A percentile compares a stretch with the other conserved stretches of the same genome.
phyloP scores from a whole-genome alignment of 345 rosid genomes.

The Boechera stricta region DNA sequence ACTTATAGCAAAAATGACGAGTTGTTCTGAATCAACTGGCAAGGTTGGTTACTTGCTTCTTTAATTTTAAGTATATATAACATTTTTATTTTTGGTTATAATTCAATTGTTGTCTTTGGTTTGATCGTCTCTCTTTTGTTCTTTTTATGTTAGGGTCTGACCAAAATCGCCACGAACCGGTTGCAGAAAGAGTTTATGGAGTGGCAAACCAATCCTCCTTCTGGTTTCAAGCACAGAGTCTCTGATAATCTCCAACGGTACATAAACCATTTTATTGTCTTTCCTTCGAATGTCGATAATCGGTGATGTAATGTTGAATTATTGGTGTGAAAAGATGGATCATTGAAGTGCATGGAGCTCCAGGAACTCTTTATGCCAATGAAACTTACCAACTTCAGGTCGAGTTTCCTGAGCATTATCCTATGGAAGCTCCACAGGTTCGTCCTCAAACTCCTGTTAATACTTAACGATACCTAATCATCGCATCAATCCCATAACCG shows the following conservation, averaged over 20 bases:
- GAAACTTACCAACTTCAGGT: constrained; percentile 67
- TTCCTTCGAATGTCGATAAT: background rate
- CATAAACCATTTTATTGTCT: background rate
- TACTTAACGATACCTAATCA: constrained; percentile 9
- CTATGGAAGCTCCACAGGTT: constrained; percentile 49
- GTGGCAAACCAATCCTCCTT: constrained; percentile 95
- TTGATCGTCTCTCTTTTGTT: constrained; percentile 20
- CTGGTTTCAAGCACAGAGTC: constrained; percentile 92
- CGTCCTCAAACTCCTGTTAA: background rate
- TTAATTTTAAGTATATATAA: background rate
- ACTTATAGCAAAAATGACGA: constrained; percentile 31
- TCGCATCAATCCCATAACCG: background rate
- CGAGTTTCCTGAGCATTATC: constrained; percentile 54
- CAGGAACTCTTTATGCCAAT: constrained; percentile 63
- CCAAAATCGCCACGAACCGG: constrained; percentile 94
- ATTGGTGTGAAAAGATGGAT: constrained; percentile 54
- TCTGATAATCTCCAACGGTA: constrained; percentile 97
- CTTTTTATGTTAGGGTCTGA: constrained; percentile 59
- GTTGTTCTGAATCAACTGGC: constrained; percentile 44
- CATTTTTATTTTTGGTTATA: background rate
- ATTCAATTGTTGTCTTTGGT: background rate
- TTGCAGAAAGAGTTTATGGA: constrained; percentile 95
- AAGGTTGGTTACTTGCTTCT: constrained; percentile 43
- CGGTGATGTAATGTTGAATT: constrained; percentile 11
- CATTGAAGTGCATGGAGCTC: constrained; percentile 64